Evolutionary conservation across 2,329 filamentous ascomycete genomes (phyloP), one percentile per base, ranked within the genome.

Genomic region (Pseudocercospora musae): DNA sequence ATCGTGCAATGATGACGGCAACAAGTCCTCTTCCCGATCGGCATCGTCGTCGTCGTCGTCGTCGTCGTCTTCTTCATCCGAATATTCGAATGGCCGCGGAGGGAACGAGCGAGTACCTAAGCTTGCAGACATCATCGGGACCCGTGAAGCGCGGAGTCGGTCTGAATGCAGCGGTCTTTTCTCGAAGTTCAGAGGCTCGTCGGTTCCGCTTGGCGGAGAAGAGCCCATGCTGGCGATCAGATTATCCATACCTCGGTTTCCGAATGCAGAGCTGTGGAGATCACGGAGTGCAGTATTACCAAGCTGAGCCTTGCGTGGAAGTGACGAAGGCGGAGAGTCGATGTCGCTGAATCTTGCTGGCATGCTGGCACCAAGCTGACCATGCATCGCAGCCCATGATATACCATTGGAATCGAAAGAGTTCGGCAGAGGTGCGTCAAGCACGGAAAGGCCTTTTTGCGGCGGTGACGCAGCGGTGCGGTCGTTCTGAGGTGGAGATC

Each of bases 331-430:
- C 1, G 92, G 89, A 4, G 92, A 92, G 57, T 96, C 93, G 68
- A 97, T 81, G 13, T 91, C 91, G 44, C 20, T 29, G 71, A 98
- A 97, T 70, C 94, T 91, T 57, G 92, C 91, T 9, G 95, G 95
- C 10, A 98, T 90, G 0, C 94, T 98, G 0, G 93, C 91, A 7
- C 94, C 93, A 77, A 96, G 92, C 0, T 50, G 44, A 20, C 60
- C 95, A 74, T 93, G 92, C 63, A 92, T 87, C 18, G 94, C 93
- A 65, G 92, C 92, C 75, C 94, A 91, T 10, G 93, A 97, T 58
- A 97, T 91, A 55, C 93, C 94, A 72, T 97, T 95, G 70, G 92
- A 96, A 77, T 98, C 95, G 75, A 98, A 97, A 0, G 94, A 98
- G 8, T 93, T 91, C 1, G 95, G 95, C 8, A 98, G 84, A 15